A percentile compares a stretch with the other conserved stretches of the same genome.
Conservation (phyloP, 768 basidiomycete species). For the Dioszegia aurantiaca region DNA sequence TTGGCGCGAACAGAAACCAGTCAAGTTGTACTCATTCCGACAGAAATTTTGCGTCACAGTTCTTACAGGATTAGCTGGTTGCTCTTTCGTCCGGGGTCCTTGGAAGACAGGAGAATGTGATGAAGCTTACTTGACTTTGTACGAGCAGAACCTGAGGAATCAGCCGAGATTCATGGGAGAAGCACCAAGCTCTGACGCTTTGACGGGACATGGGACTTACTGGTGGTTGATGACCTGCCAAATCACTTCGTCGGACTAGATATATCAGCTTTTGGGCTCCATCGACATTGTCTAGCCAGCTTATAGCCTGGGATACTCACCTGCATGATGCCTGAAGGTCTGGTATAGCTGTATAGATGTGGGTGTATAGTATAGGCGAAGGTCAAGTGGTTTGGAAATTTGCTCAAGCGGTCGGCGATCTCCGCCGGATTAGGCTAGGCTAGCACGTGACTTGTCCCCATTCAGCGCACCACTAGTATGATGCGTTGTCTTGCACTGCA, state of each 20-base stretch:
- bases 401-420: neutral
- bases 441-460: neutral
- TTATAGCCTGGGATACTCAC: conserved; percentile 28
- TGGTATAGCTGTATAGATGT: too few species aligned
- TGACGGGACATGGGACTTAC: conserved; percentile 36
- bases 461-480: too few species aligned
- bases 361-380: neutral
- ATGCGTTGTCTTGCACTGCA: too few species aligned
- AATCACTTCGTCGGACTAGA: conserved; percentile 83
- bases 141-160: conserved; percentile 80
- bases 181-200: too few species aligned
- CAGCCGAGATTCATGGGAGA: conserved; percentile 7
- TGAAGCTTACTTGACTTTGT: conserved; percentile 99
- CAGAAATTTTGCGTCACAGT: conserved; percentile 97
- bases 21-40: conserved; percentile 96
- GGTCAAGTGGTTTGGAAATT: neutral
- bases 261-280: neutral
- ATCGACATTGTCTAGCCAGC: neutral
- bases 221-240: conserved; percentile 87
- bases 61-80: conserved; percentile 54
- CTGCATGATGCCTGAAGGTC: conserved; percentile 36
- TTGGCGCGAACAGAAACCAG: conserved; percentile 88
- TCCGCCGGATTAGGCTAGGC: neutral
- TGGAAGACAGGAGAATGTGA: neutral
- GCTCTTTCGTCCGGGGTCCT: neutral